These are phyloP conservation scores for Candida ipomoeae DNA, from an alignment of 805 yeast genomes.

Conservation along the genomic window DNA sequence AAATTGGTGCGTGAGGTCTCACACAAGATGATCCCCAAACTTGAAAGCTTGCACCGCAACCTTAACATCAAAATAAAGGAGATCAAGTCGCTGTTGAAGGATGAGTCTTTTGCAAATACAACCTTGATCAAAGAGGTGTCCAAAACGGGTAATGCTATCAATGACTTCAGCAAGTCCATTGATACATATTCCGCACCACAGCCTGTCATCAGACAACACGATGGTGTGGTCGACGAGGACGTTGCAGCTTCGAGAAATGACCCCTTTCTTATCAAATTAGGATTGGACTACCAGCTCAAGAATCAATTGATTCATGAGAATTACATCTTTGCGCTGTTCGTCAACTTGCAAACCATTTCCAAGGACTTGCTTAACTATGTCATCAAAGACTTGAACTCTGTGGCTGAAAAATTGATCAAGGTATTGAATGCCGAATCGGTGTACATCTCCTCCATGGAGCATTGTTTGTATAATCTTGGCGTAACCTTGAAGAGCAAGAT, in stretches of 20 bases:
- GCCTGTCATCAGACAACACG: constrained; percentile 28
- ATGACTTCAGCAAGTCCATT: constrained; percentile 28
- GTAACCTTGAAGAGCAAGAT: constrained; percentile 25
- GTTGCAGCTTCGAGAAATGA: constrained; percentile 31
- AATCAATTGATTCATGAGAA: constrained; percentile 39
- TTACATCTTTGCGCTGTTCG: constrained; percentile 39
- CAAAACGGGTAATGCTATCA: constrained; percentile 55
- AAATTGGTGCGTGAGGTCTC: constrained; percentile 31
- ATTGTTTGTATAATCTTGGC: constrained; percentile 19
- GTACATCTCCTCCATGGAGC: constrained; percentile 14
- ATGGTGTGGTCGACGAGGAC: constrained; percentile 21
- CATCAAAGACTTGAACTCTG: constrained; percentile 31
- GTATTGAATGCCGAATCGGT: constrained; percentile 22
- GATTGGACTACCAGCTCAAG: constrained; percentile 38
- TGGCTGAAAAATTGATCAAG: constrained; percentile 33
- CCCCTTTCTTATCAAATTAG: constrained; percentile 39
- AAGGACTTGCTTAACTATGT: constrained; percentile 36
- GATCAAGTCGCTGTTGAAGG: constrained; percentile 35
- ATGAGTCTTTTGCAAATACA: constrained; percentile 39
- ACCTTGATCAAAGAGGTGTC: constrained; percentile 41
- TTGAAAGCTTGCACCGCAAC: constrained; percentile 34
- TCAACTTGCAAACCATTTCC: constrained; percentile 39
- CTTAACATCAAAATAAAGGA: constrained; percentile 38
- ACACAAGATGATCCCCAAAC: constrained; percentile 32
- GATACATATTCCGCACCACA: constrained; percentile 30